These are phyloP conservation scores for Colletotrichum incanum DNA, from an alignment of 2,329 filamentous ascomycete genomes.

Conservation along the genomic window DNA sequence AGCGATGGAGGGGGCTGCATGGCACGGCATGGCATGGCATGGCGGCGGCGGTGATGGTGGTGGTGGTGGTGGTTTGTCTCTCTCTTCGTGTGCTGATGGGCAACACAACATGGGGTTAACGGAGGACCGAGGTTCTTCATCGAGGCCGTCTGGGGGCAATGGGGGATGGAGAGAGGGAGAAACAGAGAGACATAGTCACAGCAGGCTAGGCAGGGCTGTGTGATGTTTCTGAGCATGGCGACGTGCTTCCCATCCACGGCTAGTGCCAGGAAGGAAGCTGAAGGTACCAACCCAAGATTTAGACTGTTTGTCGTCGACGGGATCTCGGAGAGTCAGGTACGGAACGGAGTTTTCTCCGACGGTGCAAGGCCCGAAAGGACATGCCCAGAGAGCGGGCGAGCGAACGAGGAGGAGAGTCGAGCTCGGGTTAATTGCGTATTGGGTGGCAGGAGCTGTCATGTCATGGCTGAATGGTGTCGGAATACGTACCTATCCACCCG, in stretches of 20 bases:
- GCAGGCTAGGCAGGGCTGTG: not conserved
- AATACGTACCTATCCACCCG: not conserved
- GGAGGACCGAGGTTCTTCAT: not conserved
- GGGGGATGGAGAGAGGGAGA: too few species aligned
- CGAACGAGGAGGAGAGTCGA: not conserved
- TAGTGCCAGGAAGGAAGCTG: not conserved
- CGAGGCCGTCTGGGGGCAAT: too few species aligned
- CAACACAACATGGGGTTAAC: conserved; percentile 15
- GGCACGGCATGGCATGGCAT: conserved; percentile 8
- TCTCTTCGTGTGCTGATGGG: conserved; percentile 19
- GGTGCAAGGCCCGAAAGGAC: not conserved
- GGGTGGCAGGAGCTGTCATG: not conserved
- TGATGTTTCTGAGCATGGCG: not conserved
- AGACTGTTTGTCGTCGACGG: not conserved
- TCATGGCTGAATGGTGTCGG: not conserved
- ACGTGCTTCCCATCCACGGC: not conserved
- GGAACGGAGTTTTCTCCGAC: conserved; percentile 38
- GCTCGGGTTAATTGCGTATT: too few species aligned
- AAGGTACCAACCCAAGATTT: not conserved
- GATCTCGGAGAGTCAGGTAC: conserved; percentile 32
- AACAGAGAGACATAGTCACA: too few species aligned
- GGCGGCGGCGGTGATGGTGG: conserved; percentile 1
- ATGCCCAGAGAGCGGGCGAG: not conserved
- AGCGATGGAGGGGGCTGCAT: conserved; percentile 5
- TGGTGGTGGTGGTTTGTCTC: not conserved